These are phyloP conservation scores for Diplodia seriata DNA, from an alignment of 2,329 filamentous ascomycete species.

Conservation along the genomic window DNA sequence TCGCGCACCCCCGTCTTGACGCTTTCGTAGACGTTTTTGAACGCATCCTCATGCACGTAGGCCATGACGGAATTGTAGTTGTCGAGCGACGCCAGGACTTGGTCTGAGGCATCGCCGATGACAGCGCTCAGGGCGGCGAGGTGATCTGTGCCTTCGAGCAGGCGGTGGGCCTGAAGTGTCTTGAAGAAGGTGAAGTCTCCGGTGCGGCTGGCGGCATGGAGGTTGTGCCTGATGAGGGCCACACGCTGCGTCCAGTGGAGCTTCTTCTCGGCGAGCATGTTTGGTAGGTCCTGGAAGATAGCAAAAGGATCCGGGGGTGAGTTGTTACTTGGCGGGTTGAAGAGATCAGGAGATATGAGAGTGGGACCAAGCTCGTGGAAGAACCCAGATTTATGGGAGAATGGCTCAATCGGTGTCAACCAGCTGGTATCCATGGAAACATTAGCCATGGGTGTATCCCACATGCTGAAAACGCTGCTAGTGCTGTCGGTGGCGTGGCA, in stretches of 20 bases:
- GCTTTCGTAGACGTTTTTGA: conserved; percentile 54
- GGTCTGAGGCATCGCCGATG: conserved; percentile 53
- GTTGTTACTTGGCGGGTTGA: background rate
- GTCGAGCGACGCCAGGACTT: conserved; percentile 53
- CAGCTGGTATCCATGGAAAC: background rate
- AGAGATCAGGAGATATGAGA: conserved; percentile 9
- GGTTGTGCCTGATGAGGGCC: conserved; percentile 54
- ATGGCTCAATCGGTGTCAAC: background rate
- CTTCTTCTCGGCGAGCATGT: conserved; percentile 37
- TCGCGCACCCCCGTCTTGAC: conserved; percentile 44
- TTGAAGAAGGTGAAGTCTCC: conserved; percentile 58
- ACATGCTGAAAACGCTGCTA: conserved; percentile 22
- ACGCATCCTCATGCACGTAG: conserved; percentile 56
- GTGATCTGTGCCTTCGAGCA: conserved; percentile 55
- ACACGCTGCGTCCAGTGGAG: conserved; percentile 57
- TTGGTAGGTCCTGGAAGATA: conserved; percentile 12
- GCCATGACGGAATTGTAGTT: conserved; percentile 56
- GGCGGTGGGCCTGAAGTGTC: conserved; percentile 52
- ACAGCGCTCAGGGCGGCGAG: conserved; percentile 51
- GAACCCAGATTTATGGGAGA: conserved; percentile 24
- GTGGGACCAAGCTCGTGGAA: conserved; percentile 16
- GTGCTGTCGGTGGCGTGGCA: background rate
- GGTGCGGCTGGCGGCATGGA: conserved; percentile 53
- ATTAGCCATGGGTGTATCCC: conserved; percentile 20
- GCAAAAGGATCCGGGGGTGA: background rate